Evolutionary conservation across 2,329 filamentous ascomycete species (phyloP), one percentile per base, ranked within the genome.

Genomic region (Emergomyces orientalis): DNA sequence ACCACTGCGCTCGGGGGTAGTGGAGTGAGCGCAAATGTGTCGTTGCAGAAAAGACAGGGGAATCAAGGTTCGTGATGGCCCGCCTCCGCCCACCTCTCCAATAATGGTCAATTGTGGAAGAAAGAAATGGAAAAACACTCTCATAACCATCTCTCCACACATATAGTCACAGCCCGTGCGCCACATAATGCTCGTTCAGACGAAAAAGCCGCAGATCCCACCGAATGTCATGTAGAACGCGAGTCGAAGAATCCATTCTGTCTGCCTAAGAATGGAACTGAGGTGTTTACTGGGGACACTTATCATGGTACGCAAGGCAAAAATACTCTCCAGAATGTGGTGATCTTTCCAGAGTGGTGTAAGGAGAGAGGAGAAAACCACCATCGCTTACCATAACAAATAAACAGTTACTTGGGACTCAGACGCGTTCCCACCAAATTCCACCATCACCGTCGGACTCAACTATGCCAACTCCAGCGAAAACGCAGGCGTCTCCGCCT

Each of bases 371-470:
- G 2, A 34, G 25, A 34, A 54, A 9, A 54, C 6, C 17, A 30
- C 2, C 11, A 54, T 62, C 3, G 58, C 41, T 58, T 54, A 58
- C 14, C 32, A 37, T 19, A 13, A 4, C 9, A 14, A 30, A 51
- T 5, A 14, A 13, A 27, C 60, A 72, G 72, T 75, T 22, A 75
- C 73, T 7, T 76, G 74, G 75, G 68, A 76, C 63, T 66, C 72
- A n/a, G 68, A 72, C 61, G 68, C 69, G 30, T 74, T 74, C 64
- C 62, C 66, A 7, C 54, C 69, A 57, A 73, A 75, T 63, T 68
- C 72, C 34, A 72, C 68, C 34, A 71, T 74, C 56, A 71, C 66
- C 11, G 69, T 76, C 51, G 68, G 71, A 30, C 60, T 76, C 59
- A 67, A 71, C 64, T 78, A 74, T 64, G 63, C 67, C 60, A 74